phyloP scores from a whole-genome alignment of 805 yeast genomes.

The Kregervanrija delftensis region DNA sequence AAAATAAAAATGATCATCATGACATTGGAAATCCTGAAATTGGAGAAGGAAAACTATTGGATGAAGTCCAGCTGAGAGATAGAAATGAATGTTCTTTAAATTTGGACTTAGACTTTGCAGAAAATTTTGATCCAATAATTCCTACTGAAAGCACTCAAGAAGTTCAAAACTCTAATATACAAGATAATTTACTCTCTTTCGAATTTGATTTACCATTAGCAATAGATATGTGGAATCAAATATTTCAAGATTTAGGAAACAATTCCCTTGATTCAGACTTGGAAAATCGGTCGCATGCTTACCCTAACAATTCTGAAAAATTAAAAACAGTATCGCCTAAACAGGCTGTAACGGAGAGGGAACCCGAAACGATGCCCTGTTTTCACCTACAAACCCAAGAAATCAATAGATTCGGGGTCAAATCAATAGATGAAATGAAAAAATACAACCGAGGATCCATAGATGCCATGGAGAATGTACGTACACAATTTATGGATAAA shows the following conservation, averaged over 20 bases:
- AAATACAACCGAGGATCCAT: conserved; percentile 1
- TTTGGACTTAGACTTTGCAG: not conserved
- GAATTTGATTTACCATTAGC: conserved; percentile 5
- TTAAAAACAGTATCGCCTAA: no score
- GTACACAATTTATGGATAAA: conserved; percentile 1
- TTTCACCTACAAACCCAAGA: conserved; percentile 3
- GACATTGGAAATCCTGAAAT: not conserved
- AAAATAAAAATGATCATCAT: no score
- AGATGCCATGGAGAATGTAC: conserved; percentile 3
- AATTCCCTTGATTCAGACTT: conserved; percentile 1
- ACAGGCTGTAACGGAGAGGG: no score
- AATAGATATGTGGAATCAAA: conserved; percentile 4
- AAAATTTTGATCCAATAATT: not conserved
- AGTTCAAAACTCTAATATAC: no score
- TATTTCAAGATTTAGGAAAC: conserved; percentile 2
- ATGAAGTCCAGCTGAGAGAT: no score
- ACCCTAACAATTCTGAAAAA: no score
- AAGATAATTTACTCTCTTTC: not conserved
- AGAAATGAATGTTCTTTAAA: not conserved
- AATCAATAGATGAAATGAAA: conserved; percentile 1
- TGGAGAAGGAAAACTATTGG: not conserved
- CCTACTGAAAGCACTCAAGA: no score
- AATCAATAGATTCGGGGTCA: conserved; percentile 1
- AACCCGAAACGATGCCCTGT: not conserved
- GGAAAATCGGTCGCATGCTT: no score